phyloP scores from a whole-genome alignment of 2,329 filamentous ascomycete genomes.

The Biscogniauxia mediterranea region DNA sequence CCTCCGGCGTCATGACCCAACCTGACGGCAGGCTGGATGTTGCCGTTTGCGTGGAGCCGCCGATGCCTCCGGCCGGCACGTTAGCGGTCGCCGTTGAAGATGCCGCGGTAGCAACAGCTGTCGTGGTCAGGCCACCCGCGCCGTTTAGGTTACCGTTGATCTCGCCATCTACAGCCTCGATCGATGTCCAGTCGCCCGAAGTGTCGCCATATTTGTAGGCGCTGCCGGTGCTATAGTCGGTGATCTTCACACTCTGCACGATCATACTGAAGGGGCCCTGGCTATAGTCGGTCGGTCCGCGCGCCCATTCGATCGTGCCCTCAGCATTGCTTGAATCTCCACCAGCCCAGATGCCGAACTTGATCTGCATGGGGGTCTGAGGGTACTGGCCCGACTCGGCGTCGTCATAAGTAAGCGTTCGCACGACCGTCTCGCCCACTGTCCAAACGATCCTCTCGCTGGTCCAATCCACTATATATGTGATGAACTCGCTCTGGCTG shows the following conservation, averaged over 20 bases:
- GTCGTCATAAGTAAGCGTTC: constrained; percentile 68
- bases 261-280: constrained; percentile 84
- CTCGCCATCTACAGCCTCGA: constrained; percentile 73
- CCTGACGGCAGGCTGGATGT: constrained; percentile 65
- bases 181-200: constrained; percentile 77
- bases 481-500: constrained; percentile 77
- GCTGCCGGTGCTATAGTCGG: constrained; percentile 90
- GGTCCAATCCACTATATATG: constrained; percentile 92
- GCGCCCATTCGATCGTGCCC: constrained; percentile 88
- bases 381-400: constrained; percentile 78
- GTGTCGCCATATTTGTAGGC: constrained; percentile 80
- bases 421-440: constrained; percentile 73
- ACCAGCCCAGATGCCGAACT: constrained; percentile 88
- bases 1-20: constrained; percentile 76
- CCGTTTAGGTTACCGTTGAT: constrained; percentile 67
- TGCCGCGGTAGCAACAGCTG: constrained; percentile 61
- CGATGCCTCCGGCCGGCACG: constrained; percentile 70
- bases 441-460: constrained; percentile 81
- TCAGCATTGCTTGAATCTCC: constrained; percentile 76
- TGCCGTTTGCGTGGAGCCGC: constrained; percentile 53
- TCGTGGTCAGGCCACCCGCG: constrained; percentile 49
- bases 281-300: constrained; percentile 80
- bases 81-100: constrained; percentile 61
- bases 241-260: constrained; percentile 71
- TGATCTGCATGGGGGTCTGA: constrained; percentile 93